These are phyloP conservation scores for Mikania micrantha DNA, from an alignment of 129 eudicot species.

Conservation along the genomic window DNA sequence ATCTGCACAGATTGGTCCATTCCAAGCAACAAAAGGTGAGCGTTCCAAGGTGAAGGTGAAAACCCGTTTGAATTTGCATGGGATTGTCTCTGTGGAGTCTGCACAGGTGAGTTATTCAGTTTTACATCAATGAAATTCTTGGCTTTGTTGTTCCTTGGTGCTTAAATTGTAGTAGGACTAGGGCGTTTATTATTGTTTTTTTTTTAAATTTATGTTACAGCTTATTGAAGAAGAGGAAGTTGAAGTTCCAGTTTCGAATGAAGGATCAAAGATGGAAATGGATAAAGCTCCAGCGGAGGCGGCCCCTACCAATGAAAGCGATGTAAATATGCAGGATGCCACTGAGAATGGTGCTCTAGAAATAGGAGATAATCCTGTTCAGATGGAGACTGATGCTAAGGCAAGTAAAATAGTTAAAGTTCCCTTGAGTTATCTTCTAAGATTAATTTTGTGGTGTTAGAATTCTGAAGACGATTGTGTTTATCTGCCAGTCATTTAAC, in stretches of 20 bases:
- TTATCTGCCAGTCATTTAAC: neutral
- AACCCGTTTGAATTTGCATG: slow-evolving; percentile 66
- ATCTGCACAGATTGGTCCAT: slow-evolving; percentile 59
- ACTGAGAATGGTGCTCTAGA: slow-evolving; percentile 69
- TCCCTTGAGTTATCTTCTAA: neutral
- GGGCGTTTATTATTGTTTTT: neutral
- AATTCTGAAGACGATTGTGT: neutral
- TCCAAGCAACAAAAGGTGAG: slow-evolving; percentile 54
- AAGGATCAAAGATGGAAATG: slow-evolving; percentile 60
- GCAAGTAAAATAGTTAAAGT: slow-evolving; percentile 20
- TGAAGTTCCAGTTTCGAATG: slow-evolving; percentile 71
- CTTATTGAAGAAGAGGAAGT: slow-evolving; percentile 86
- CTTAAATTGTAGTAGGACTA: neutral
- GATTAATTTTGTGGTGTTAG: neutral
- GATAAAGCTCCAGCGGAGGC: slow-evolving; percentile 50
- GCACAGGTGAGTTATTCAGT: slow-evolving; percentile 43
- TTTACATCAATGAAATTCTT: neutral
- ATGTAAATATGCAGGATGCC: slow-evolving; percentile 85
- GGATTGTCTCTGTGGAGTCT: slow-evolving; percentile 66
- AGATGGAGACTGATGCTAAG: slow-evolving; percentile 86
- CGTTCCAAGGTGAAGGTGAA: slow-evolving; percentile 63
- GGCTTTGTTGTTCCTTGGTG: neutral
- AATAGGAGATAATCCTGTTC: slow-evolving; percentile 50
- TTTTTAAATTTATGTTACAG: slow-evolving; percentile 23
- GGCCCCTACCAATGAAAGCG: slow-evolving; percentile 40